Base-by-base conservation (phyloP, 371 early-diverging fungal genomes). In the Saksenaea vasiformis region DNA sequence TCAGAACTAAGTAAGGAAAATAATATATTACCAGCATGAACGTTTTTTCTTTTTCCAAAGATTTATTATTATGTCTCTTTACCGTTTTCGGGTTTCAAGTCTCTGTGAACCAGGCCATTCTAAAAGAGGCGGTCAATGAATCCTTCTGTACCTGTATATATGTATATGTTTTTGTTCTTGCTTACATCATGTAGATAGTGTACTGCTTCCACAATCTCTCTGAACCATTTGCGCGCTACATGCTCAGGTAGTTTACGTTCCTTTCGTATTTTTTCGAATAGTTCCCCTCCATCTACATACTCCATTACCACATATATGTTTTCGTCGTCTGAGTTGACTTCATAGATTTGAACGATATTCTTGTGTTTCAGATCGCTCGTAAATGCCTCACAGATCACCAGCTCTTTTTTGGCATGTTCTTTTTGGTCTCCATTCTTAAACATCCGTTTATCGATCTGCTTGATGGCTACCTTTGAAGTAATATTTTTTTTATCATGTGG, bases 171-270 rank as follows among this genome's bases (percentile, higher is more conserved):
- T 22, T 35, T 31, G 70, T 74, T 62, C 78, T 79, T 14, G n/a
- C 43, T 62, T 63, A 77, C 82, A 28, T 85, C 61, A 74, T 99
- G 99, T 61, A 95, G 93, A 74, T 90, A 98, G 56, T 93, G 91
- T n/a, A 99, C 85, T 1, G 95, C 99, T 54, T 89, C 90, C 14
- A 98, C 85, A 26, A 99, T 95, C 72, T 99, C 97, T 74, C 93
- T 90, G 68, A 98, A 98, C 77, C 95, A 97, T 38, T 73, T 81
- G 54, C 93, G 86, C 1, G 98, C 97, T 62, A 91, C 90, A 13
- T 71, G 71, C 65, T 99, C 99, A 3, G 86, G 76, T 51, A 99
- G 76, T 10, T 91, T 80, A 3, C 95, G 95, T 53, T 90, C 82
- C 70, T 93, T 91, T 35, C 94, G 89, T 26, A 99, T 90, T 67